These are phyloP conservation scores for Pseudogymnoascus sp. DNA, from an alignment of 2,329 filamentous ascomycete genomes.

Conservation along the genomic window DNA sequence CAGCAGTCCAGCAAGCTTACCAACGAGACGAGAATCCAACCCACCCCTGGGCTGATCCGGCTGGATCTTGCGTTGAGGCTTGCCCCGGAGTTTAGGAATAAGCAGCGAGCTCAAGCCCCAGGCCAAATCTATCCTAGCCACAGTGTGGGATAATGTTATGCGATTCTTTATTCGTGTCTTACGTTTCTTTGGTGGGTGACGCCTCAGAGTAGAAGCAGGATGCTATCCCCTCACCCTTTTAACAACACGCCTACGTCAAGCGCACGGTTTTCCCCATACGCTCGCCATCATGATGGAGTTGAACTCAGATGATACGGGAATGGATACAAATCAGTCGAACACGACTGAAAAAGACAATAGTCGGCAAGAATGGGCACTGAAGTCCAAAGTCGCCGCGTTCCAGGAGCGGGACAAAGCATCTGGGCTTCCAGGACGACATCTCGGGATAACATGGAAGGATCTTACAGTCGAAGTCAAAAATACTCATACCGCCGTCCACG, in stretches of 20 bases:
- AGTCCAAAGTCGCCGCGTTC: not conserved
- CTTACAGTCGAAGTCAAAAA: conserved; percentile 55
- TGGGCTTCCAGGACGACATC: conserved; percentile 29
- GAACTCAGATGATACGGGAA: not conserved
- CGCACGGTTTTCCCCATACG: not conserved
- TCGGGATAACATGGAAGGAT: conserved; percentile 58
- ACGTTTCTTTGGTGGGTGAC: not conserved
- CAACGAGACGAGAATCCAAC: not conserved
- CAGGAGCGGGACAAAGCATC: not conserved
- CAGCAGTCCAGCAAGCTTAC: not conserved
- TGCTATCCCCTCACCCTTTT: not conserved
- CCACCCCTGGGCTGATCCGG: not conserved
- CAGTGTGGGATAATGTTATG: not conserved
- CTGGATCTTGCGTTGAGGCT: not conserved
- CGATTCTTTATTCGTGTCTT: not conserved
- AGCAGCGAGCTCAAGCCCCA: not conserved
- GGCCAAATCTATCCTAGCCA: not conserved
- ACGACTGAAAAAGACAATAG: not conserved
- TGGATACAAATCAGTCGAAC: not conserved
- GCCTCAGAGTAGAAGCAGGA: not conserved
- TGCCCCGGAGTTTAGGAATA: not conserved
- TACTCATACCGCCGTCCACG: conserved; percentile 55
- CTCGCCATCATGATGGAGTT: not conserved
- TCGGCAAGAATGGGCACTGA: not conserved
- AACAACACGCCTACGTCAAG: not conserved